Evolutionary conservation across 2,329 filamentous ascomycete genomes (phyloP).

Genomic region (Hypomyces rosellus): DNA sequence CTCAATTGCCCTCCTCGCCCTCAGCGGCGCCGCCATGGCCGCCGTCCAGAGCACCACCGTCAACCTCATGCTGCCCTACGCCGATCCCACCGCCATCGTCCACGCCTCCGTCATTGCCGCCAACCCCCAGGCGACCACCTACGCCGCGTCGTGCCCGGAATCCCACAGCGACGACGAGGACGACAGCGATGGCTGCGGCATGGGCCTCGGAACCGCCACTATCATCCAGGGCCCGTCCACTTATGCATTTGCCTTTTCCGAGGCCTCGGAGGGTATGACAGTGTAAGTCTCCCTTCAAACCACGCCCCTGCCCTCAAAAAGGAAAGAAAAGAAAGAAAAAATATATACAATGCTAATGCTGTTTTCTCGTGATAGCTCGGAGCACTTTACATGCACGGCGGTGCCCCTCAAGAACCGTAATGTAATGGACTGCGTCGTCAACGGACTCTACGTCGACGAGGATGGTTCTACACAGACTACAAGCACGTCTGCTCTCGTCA

Average conservation of each 20-base stretch:
- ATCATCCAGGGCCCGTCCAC: slow-evolving; percentile 25
- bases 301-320: not conserved
- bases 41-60: slow-evolving; percentile 23
- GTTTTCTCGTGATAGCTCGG: too few species aligned
- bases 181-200: slow-evolving; percentile 19
- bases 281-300: not conserved
- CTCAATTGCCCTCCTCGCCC: slow-evolving; percentile 20
- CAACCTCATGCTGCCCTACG: slow-evolving; percentile 21
- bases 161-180: too few species aligned
- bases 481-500: slow-evolving; percentile 6
- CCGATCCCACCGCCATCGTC: slow-evolving; percentile 17
- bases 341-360: too few species aligned
- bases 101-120: slow-evolving; percentile 4
- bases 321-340: too few species aligned
- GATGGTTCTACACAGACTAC: not conserved
- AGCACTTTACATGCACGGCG: too few species aligned
- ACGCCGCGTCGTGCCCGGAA: slow-evolving; percentile 20
- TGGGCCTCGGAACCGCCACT: slow-evolving; percentile 12
- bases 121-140: slow-evolving; percentile 22
- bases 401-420: not conserved
- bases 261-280: not conserved
- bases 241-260: slow-evolving; percentile 6
- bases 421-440: not conserved
- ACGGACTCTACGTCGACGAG: not conserved
- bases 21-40: slow-evolving; percentile 15